phyloP scores from a whole-genome alignment of 2,329 filamentous ascomycete genomes.

The Lomentospora prolificans region DNA sequence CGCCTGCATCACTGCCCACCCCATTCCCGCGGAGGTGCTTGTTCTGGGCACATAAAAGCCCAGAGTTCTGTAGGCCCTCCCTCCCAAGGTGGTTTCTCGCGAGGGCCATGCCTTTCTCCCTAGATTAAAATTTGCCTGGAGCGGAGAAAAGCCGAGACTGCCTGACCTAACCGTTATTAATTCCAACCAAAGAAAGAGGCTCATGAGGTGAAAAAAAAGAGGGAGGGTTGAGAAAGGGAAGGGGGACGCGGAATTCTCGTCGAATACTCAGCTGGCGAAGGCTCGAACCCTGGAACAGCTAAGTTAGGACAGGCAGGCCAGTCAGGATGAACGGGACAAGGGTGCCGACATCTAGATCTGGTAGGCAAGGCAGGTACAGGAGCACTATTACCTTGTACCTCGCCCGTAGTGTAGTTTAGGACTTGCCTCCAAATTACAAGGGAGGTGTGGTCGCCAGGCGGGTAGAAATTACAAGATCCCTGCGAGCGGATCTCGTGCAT shows the following conservation, averaged over 20 bases:
- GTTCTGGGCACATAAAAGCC: no score
- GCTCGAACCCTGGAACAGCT: not conserved
- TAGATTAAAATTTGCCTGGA: no score
- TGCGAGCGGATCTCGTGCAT: not conserved
- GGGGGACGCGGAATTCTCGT: not conserved
- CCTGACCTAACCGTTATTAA: not conserved
- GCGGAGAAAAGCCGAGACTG: not conserved
- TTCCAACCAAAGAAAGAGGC: not conserved
- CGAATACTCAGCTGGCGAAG: not conserved
- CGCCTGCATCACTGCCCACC: no score
- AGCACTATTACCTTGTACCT: not conserved
- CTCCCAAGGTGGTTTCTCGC: no score
- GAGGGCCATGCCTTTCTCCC: no score
- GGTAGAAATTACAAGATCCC: not conserved
- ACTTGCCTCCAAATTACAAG: not conserved
- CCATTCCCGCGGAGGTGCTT: no score
- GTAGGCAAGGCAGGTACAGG: not conserved
- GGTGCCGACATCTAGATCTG: not conserved
- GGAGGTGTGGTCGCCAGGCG: not conserved
- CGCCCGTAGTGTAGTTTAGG: not conserved
- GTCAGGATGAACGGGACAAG: conserved; percentile 1
- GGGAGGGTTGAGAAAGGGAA: not conserved
- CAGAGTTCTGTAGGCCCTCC: no score
- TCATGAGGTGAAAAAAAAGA: not conserved
- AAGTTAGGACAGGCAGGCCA: not conserved